Evolutionary conservation across 2,329 filamentous ascomycete genomes (phyloP).

Genomic region (Colletotrichum cordylinicola): DNA sequence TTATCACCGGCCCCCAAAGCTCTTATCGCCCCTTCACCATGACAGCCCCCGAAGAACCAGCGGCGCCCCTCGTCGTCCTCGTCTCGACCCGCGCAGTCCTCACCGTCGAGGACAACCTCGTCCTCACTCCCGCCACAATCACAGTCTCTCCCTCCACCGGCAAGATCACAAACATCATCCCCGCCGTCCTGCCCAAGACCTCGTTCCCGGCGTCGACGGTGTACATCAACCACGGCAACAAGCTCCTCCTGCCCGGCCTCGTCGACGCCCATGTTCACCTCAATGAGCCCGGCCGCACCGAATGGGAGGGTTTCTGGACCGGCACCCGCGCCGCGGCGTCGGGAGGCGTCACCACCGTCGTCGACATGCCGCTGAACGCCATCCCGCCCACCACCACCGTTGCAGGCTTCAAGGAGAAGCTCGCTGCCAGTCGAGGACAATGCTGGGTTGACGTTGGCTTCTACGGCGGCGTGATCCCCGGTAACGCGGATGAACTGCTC

Average conservation of each 20-base stretch:
- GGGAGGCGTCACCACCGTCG: conserved; percentile 93
- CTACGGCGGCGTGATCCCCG: conserved; percentile 93
- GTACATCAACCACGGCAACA: conserved; percentile 86
- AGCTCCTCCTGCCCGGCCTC: conserved; percentile 85
- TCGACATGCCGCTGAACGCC: conserved; percentile 98
- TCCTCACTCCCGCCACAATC: conserved; percentile 82
- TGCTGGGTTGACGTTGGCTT: conserved; percentile 99
- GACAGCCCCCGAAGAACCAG: conserved; percentile 32
- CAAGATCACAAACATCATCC: conserved; percentile 80
- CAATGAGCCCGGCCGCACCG: conserved; percentile 94
- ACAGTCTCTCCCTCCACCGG: conserved; percentile 79
- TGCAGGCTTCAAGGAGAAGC: conserved; percentile 80
- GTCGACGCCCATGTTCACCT: conserved; percentile 98
- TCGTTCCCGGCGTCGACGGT: conserved; percentile 75
- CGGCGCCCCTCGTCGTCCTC: conserved; percentile 69
- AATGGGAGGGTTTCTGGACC: conserved; percentile 98
- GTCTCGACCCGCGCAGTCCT: conserved; percentile 86
- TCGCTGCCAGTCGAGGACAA: conserved; percentile 81
- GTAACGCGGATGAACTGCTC: conserved; percentile 81
- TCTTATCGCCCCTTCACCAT: conserved; percentile 29
- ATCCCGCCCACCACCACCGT: conserved; percentile 96
- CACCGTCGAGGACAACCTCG: conserved; percentile 66
- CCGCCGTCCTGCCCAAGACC: conserved; percentile 74
- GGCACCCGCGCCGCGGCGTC: conserved; percentile 93
- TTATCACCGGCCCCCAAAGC: background rate